phyloP scores from a whole-genome alignment of 2,329 filamentous ascomycete species.

The Fusarium sp. region DNA sequence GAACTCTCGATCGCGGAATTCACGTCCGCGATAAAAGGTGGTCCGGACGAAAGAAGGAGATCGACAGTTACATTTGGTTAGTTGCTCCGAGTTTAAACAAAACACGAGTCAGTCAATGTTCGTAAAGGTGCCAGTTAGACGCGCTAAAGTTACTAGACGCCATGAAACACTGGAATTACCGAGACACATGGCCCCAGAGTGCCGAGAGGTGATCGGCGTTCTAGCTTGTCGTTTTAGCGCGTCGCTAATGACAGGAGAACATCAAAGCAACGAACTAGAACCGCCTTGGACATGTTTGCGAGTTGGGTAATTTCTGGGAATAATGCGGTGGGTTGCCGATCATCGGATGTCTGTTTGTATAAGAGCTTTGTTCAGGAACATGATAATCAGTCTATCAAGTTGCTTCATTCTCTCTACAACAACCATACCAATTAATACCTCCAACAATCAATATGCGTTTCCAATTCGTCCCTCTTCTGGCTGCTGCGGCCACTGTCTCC shows the following conservation, averaged over 20 bases:
- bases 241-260: background rate
- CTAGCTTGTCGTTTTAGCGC: background rate
- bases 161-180: background rate
- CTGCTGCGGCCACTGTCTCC: background rate
- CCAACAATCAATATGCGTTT: background rate
- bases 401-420: background rate
- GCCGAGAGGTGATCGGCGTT: background rate
- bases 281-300: background rate
- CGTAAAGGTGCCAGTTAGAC: background rate
- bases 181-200: background rate
- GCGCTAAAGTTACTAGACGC: background rate
- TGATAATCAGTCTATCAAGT: too few species aligned
- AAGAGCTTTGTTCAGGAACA: background rate
- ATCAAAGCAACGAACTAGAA: background rate
- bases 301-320: background rate
- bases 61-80: background rate
- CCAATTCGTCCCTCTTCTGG: constrained; percentile 1
- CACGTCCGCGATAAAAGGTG: background rate
- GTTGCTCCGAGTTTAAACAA: background rate
- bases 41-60: background rate
- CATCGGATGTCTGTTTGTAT: background rate
- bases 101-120: background rate
- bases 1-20: background rate
- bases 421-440: background rate
- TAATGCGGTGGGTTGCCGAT: background rate